Base-by-base conservation (phyloP, 2,329 filamentous ascomycete genomes). In the Aureobasidium pullulans region DNA sequence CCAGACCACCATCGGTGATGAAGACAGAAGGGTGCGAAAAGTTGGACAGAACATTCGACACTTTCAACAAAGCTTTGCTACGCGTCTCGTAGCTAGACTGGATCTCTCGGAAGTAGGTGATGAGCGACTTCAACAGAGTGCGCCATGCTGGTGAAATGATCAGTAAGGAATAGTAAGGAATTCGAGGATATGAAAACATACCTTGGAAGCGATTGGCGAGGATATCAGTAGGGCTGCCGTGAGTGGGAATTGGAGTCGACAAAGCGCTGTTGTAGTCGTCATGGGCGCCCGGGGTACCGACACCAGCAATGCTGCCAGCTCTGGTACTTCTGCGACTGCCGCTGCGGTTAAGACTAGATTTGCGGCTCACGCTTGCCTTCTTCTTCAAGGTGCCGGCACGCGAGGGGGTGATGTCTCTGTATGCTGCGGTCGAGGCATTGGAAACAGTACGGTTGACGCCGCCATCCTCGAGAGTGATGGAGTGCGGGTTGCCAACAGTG, bases 91-190 rank as follows among this genome's bases (percentile, higher is more conserved):
- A 96, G 49, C 92, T 89, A 53, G 82, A 83, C 70, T 96, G 90
- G 48, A 97, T 85, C 72, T 97, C 94, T 67, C 90, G 86, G 72
- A 96, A 97, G 72, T 96, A 97, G 60, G 88, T 78, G 65, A 97
- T 96, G 46, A 97, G 80, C 65, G 96, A 92, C 72, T 97, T 97
- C 57, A 99, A 82, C 13, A 96, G 82, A 77, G 96, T 96, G 67
- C 94, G 85, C 94, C 94, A 99, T 54, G 89, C 91, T 95, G 46
- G 15, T n/a, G 7, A 5, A 28, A 4, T 9, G 37, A 15, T 43
- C 37, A 61, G 49, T 50, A 59, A 39, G 23, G 6, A 1, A 8
- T 28, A 37, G 28, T 37, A 11, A 2, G 16, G 28, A 4, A 10
- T 37, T 4, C 11, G 15, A 36, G 16, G 32, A 49, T 32, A 36